Evolutionary conservation across 495 filamentous ascomycete species (phyloP).

Genomic region (Neurospora africana): DNA sequence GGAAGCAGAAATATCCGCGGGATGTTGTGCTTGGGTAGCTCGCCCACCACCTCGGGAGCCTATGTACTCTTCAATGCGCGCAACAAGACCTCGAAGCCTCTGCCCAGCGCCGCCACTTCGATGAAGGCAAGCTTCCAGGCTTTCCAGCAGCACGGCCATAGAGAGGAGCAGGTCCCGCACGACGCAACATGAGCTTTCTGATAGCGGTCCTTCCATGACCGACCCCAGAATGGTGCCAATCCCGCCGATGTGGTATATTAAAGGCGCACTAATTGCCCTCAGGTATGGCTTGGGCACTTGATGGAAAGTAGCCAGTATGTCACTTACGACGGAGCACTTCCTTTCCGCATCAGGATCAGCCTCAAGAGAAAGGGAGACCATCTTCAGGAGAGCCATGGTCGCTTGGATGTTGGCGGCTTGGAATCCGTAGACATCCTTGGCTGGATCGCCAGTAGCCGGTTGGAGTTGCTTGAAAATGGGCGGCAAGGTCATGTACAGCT

Average conservation of each 20-base stretch:
- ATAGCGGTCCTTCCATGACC: slow-evolving; percentile 38
- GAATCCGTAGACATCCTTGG: slow-evolving; percentile 34
- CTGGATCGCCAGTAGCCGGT: slow-evolving; percentile 21
- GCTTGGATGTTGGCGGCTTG: slow-evolving; percentile 45
- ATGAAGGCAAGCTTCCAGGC: slow-evolving; percentile 33
- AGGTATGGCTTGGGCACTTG: slow-evolving; percentile 35
- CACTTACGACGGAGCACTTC: slow-evolving; percentile 38
- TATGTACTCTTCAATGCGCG: slow-evolving; percentile 41
- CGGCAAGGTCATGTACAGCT: slow-evolving; percentile 31
- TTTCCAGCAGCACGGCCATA: slow-evolving; percentile 40
- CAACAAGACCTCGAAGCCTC: slow-evolving; percentile 33
- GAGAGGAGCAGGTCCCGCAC: slow-evolving; percentile 35
- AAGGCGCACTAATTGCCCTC: slow-evolving; percentile 39
- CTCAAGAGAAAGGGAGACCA: slow-evolving; percentile 35
- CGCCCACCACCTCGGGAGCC: slow-evolving; percentile 16
- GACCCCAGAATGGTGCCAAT: slow-evolving; percentile 41
- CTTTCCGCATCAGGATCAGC: slow-evolving; percentile 28
- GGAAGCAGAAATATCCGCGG: background rate
- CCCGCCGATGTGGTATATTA: slow-evolving; percentile 40
- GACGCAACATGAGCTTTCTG: slow-evolving; percentile 34
- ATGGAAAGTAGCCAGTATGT: slow-evolving; percentile 36
- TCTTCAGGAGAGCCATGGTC: slow-evolving; percentile 40
- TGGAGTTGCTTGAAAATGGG: slow-evolving; percentile 28
- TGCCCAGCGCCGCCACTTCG: slow-evolving; percentile 29
- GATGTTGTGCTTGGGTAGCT: background rate